phyloP scores from a whole-genome alignment of 805 yeast genomes.

The Cyberlindnera mrakii region DNA sequence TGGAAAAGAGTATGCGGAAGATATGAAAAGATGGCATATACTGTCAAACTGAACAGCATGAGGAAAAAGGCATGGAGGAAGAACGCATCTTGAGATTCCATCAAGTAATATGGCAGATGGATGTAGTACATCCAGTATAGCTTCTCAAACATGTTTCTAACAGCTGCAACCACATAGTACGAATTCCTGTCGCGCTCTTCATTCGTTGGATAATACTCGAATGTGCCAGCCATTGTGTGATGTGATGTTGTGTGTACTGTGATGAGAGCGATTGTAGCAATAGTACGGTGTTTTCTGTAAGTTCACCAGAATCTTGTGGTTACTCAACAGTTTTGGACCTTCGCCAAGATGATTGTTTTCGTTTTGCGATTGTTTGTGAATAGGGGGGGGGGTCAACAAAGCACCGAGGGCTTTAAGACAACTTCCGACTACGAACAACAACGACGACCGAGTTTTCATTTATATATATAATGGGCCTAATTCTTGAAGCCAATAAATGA shows the following conservation, averaged over 20 bases:
- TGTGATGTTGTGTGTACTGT: neutral
- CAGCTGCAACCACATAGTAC: slow-evolving; percentile 19
- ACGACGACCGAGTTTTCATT: too few species aligned
- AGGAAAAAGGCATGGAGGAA: slow-evolving; percentile 33
- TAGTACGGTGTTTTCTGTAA: too few species aligned
- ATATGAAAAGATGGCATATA: slow-evolving; percentile 32
- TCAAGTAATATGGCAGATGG: slow-evolving; percentile 37
- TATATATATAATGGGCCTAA: too few species aligned
- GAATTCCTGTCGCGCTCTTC: slow-evolving; percentile 23
- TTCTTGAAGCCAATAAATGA: neutral
- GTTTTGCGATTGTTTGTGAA: too few species aligned
- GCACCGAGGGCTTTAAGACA: too few species aligned
- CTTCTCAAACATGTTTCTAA: slow-evolving; percentile 25
- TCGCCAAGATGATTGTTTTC: too few species aligned
- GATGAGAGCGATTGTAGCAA: too few species aligned
- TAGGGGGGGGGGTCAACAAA: too few species aligned
- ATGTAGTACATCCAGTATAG: slow-evolving; percentile 40
- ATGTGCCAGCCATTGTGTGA: slow-evolving; percentile 22
- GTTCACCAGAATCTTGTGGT: too few species aligned
- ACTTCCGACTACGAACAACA: too few species aligned
- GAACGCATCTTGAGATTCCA: slow-evolving; percentile 37
- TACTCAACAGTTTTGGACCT: slow-evolving; percentile 1
- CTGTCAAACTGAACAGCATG: slow-evolving; percentile 29
- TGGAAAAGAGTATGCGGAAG: slow-evolving; percentile 23
- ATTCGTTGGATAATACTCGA: slow-evolving; percentile 25